A percentile compares a stretch with the other conserved stretches of the same genome.
Evolutionary conservation across 73 alveolate species (phyloP).

Genomic region (Breviolum minutum): DNA sequence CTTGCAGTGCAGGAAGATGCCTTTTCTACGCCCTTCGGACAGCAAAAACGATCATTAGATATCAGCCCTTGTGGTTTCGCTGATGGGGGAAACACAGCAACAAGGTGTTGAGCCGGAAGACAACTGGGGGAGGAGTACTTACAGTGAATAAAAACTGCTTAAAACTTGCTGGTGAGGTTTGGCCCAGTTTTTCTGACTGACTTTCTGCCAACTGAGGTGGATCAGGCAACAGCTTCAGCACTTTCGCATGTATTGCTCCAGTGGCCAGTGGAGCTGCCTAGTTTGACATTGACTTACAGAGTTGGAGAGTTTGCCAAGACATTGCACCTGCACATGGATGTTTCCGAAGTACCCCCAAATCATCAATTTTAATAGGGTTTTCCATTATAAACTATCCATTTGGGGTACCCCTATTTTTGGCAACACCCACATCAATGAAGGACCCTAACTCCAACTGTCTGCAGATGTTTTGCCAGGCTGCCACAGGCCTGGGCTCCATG

Average conservation of each 20-base stretch:
- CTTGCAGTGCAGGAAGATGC: slow-evolving; percentile 5
- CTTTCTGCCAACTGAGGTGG: slow-evolving; percentile 8
- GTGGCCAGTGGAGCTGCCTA: slow-evolving; percentile 2
- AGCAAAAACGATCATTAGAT: no score
- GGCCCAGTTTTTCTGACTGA: no score
- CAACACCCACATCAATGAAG: no score
- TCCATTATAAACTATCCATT: no score
- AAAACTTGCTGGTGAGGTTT: no score
- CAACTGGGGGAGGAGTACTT: not conserved
- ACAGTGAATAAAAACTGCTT: no score
- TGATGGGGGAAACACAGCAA: not conserved
- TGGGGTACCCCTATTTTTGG: no score
- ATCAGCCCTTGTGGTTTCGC: not conserved
- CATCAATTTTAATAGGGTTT: no score
- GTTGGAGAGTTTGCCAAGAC: not conserved
- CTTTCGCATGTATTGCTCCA: not conserved
- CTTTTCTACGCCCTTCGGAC: not conserved
- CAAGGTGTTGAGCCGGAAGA: not conserved
- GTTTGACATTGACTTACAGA: not conserved
- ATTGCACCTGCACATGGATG: not conserved
- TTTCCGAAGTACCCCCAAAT: no score
- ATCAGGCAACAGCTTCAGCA: slow-evolving; percentile 11
- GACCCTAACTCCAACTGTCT: no score
- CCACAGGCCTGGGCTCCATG: slow-evolving; percentile 27
- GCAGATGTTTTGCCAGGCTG: slow-evolving; percentile 14